A percentile compares a stretch with the other conserved stretches of the same genome.
phyloP scores from a whole-genome alignment of 306 rosid genomes.

The Citrullus amarus region DNA sequence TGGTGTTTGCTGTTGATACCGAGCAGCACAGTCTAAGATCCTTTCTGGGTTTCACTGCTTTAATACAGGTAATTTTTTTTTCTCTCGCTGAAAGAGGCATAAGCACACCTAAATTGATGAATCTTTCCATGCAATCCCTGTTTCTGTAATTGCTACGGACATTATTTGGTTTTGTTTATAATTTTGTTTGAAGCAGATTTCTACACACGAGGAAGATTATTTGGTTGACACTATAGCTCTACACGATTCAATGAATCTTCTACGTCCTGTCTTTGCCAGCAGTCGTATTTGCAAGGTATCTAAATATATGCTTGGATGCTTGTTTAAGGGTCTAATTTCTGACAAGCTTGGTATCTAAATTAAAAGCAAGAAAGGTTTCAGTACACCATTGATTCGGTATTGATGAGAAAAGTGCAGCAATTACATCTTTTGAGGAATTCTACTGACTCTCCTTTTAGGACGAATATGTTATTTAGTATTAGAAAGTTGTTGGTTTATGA shows the following conservation, averaged over 20 bases:
- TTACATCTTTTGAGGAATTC: background rate
- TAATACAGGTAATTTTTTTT: conserved; percentile 42
- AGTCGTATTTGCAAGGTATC: conserved; percentile 74
- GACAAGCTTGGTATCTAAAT: background rate
- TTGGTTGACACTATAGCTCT: conserved; percentile 78
- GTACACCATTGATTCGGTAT: background rate
- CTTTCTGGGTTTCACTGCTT: conserved; percentile 76
- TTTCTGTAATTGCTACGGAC: background rate
- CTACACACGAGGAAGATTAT: conserved; percentile 66
- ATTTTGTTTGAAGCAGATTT: conserved; percentile 37
- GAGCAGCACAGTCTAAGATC: conserved; percentile 78
- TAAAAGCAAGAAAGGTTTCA: background rate
- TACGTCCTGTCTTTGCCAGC: conserved; percentile 59
- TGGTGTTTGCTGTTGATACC: conserved; percentile 65
- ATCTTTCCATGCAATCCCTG: background rate
- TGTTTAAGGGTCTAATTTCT: background rate
- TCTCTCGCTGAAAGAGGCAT: no score
- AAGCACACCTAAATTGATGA: background rate
- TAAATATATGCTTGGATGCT: conserved; percentile 15
- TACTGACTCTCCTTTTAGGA: background rate
- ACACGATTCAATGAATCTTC: conserved; percentile 61
- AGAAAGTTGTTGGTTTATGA: background rate
- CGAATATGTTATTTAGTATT: background rate
- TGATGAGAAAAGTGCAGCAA: background rate
- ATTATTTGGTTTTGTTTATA: background rate